Percentiles rank a stretch among this genome's conserved stretches.
phyloP scores from a whole-genome alignment of 139 green algal species.

The Auxenochlorella pyrenoidosa region DNA sequence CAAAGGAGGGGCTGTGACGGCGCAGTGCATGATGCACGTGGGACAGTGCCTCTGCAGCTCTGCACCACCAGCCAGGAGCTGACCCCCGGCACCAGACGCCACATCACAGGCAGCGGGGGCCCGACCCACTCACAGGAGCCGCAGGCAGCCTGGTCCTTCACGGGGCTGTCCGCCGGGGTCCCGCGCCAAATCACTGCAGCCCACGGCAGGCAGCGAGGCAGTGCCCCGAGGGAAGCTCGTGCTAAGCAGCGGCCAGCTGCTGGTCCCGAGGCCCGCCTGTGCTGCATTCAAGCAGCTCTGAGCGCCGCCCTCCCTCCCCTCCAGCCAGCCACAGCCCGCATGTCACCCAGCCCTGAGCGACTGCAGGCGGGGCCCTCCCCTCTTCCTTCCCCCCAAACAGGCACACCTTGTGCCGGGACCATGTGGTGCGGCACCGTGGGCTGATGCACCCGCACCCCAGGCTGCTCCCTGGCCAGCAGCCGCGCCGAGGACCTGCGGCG shows the following conservation, averaged over 20 bases:
- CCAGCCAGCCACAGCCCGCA: no score
- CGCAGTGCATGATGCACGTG: background rate
- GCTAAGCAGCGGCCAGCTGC: background rate
- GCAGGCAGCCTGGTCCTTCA: conserved; percentile 73
- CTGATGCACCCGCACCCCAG: background rate
- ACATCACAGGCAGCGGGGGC: background rate
- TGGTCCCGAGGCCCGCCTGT: no score
- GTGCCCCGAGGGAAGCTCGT: no score
- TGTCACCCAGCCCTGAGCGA: no score
- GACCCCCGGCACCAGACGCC: background rate
- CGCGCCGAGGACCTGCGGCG: background rate
- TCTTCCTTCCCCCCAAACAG: no score
- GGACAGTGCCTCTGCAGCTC: background rate
- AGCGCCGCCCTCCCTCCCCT: no score
- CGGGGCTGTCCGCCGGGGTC: conserved; percentile 56
- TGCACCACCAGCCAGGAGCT: background rate
- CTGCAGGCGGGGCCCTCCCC: no score
- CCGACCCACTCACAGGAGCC: conserved; percentile 49
- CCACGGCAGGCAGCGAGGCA: background rate
- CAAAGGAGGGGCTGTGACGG: background rate
- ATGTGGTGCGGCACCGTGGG: conserved; percentile 22
- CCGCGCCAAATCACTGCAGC: conserved; percentile 57
- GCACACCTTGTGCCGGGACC: conserved; percentile 36
- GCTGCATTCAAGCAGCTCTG: no score
- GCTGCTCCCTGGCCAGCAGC: conserved; percentile 17